Evolutionary conservation across 768 basidiomycete genomes (phyloP).

Genomic region (Kwoniella sp.): DNA sequence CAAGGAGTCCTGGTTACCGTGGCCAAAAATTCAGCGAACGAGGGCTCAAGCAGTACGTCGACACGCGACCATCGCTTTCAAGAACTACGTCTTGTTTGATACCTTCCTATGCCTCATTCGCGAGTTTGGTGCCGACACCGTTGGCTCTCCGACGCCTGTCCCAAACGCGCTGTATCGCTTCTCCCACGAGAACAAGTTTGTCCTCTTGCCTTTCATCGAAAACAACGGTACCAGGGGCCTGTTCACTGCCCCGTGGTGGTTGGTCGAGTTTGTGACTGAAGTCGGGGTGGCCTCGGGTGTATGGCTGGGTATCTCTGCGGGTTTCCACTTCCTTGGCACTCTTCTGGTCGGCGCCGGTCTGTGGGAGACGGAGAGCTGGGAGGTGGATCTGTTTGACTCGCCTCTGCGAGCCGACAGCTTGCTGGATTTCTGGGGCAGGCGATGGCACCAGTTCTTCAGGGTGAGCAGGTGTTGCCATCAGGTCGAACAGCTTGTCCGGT

Average conservation of each 20-base stretch:
- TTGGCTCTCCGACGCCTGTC: conserved; percentile 14
- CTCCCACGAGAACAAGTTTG: conserved; percentile 11
- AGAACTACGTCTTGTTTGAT: conserved; percentile 28
- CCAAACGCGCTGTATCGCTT: conserved; percentile 25
- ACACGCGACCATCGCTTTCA: conserved; percentile 17
- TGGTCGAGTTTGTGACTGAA: conserved; percentile 14
- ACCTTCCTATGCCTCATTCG: conserved; percentile 24
- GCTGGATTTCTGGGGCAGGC: conserved; percentile 46
- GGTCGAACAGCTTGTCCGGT: conserved; percentile 23
- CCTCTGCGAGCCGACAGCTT: conserved; percentile 41
- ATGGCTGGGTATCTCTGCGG: conserved; percentile 21
- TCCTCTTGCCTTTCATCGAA: conserved; percentile 15
- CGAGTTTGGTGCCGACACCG: conserved; percentile 17
- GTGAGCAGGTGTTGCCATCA: conserved; percentile 2
- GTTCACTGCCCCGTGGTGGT: conserved; percentile 5
- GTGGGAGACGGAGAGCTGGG: conserved; percentile 40
- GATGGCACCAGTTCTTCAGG: conserved; percentile 47
- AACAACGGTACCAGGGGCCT: neutral
- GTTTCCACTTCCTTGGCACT: conserved; percentile 25
- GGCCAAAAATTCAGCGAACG: conserved; percentile 16
- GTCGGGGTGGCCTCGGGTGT: conserved; percentile 19
- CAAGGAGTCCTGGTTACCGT: conserved; percentile 16
- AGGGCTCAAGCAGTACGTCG: conserved; percentile 16
- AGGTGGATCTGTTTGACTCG: conserved; percentile 35
- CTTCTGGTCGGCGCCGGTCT: conserved; percentile 21